Base-by-base conservation (phyloP, 495 filamentous ascomycete genomes). In the Hyaloscypha finlandica region DNA sequence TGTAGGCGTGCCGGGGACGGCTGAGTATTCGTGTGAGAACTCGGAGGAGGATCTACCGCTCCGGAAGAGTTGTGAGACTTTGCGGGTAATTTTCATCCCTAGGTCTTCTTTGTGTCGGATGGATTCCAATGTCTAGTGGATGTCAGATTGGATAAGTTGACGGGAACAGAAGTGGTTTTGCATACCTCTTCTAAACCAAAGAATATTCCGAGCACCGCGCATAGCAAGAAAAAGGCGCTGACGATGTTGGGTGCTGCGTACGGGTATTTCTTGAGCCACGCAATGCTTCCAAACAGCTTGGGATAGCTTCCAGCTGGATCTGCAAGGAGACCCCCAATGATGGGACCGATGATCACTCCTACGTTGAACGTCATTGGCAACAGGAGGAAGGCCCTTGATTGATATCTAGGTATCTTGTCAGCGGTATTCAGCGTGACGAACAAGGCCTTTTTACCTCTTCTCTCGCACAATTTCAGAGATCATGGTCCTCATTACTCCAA, bases 311-410 rank as follows among this genome's bases (percentile, higher is more conserved):
- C 84, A 3, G 91, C 89, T 2, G 88, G 91, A 73, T 95, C 89
- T 9, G 90, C 87, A 42, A 94, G 78, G 68, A 92, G 71, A 42
- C 91, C 90, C 55, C 91, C 91, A 59, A 92, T 80, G 5, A 90
- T 81, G 71, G 88, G 88, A 12, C 90, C 91, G 68, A 92, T 84
- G 62, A 93, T 87, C 30, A 91, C 85, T 1, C 91, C 91, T 61
- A 92, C 82, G 72, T 94, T 94, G 70, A 90, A 93, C 51, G 86
- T 89, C 81, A 94, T 88, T 0, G 92, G 92, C 59, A 96, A 72
- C 14, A 95, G 77, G 35, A 93, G 73, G 64, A 94, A 94, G 0
- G 92, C 91, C 37, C 90, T 81, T n/a, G 86, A 87, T 79, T 92
- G 90, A 70, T 87, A 90, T 71, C 92, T 94, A 25, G 4, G 85